Conservation (phyloP, 2,329 filamentous ascomycete species). For the Apiospora pterosperma region DNA sequence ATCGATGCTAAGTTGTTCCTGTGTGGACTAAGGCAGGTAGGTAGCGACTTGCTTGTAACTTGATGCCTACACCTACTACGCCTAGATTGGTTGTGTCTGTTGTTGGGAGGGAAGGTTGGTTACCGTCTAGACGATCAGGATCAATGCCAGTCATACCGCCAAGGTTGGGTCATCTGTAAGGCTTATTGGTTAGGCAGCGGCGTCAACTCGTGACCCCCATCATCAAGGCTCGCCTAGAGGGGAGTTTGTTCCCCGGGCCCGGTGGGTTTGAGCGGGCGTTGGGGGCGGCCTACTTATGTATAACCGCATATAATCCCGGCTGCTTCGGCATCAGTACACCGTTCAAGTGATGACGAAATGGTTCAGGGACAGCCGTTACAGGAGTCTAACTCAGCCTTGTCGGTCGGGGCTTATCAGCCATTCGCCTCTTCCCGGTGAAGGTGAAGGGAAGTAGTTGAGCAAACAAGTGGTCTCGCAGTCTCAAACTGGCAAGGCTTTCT, state of each 20-base stretch:
- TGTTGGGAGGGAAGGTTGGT: not conserved
- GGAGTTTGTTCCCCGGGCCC: not conserved
- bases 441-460: not conserved
- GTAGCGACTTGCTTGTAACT: too few species aligned
- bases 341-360: not conserved
- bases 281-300: not conserved
- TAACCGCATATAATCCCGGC: not conserved
- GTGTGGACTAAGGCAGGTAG: too few species aligned
- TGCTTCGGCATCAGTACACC: not conserved
- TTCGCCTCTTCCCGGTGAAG: not conserved
- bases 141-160: not conserved
- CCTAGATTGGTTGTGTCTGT: not conserved
- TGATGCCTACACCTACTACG: too few species aligned
- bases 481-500: not conserved
- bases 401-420: not conserved
- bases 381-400: not conserved
- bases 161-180: not conserved
- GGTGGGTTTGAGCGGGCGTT: not conserved
- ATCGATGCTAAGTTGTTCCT: too few species aligned
- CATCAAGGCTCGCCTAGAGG: not conserved
- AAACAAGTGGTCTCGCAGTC: not conserved
- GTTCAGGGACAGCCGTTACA: not conserved
- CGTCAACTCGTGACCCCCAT: not conserved
- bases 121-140: not conserved
- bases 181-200: not conserved